These are phyloP conservation scores for Phyllachora maydis DNA, from an alignment of 2,329 filamentous ascomycete genomes.

Conservation along the genomic window DNA sequence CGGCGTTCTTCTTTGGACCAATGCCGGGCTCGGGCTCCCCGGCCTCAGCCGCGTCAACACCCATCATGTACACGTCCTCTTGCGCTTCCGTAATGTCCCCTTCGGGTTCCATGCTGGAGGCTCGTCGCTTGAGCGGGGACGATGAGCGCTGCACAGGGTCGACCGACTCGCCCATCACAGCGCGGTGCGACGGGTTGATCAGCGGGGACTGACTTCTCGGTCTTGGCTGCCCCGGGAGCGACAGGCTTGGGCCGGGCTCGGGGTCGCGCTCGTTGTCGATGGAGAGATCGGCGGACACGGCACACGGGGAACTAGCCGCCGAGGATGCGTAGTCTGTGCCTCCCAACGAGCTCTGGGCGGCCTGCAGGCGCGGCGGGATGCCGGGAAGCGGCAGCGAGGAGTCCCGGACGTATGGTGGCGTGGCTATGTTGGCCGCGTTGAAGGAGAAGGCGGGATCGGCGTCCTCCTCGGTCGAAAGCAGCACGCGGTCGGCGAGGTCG, in stretches of 20 bases:
- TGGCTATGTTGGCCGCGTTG: conserved; percentile 17
- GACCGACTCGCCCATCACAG: conserved; percentile 39
- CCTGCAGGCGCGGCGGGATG: conserved; percentile 29
- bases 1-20: no score
- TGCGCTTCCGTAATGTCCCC: conserved; percentile 13
- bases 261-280: conserved; percentile 32
- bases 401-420: conserved; percentile 17
- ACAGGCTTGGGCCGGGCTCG: conserved; percentile 21
- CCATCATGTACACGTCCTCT: conserved; percentile 26
- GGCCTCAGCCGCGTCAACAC: no score
- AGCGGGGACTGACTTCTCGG: conserved; percentile 32
- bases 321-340: conserved; percentile 30
- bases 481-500: conserved; percentile 18
- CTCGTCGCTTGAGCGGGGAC: conserved; percentile 42
- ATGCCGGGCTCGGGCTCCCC: no score
- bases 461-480: conserved; percentile 30
- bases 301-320: conserved; percentile 34
- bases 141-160: conserved; percentile 38
- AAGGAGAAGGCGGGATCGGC: conserved; percentile 29
- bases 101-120: conserved; percentile 38
- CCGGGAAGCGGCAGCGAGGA: conserved; percentile 25
- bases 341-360: conserved; percentile 17
- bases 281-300: conserved; percentile 34
- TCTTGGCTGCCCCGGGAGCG: no score
- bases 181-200: conserved; percentile 24